Base-by-base conservation (phyloP, 768 basidiomycete genomes). In the Mrakia blollopis region DNA sequence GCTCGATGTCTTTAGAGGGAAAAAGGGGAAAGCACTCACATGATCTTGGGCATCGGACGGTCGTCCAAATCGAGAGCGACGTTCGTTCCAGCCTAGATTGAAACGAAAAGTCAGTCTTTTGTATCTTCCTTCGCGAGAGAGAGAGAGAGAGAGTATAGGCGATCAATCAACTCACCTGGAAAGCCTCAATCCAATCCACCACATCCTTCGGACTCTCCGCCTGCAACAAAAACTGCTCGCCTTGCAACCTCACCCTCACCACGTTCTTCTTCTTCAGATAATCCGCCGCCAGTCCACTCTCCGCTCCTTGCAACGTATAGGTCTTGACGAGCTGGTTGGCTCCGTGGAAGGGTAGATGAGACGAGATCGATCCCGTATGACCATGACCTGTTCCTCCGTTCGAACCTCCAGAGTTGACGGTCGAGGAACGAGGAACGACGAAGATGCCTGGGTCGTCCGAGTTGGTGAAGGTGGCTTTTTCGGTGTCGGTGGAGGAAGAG, bases 161-260 rank as follows among this genome's bases (percentile, higher is more conserved):
- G n/a, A n/a, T n/a, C n/a, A n/a, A 5, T 41, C 13, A 18, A 50
- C 70, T n/a, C 50, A 71, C 70, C 70, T 77, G 76, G 78, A 98
- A 87, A 16, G 89, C 91, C 91, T 99, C 96, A 78, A 99, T 95
- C 94, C 96, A 95, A 73, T 91, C 89, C 74, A 98, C 92, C 1
- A 98, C 95, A 37, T 89, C 89, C 62, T 89, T 87, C 54, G 94
- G 90, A 81, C 92, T 90, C 70, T 87, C 88, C 3, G 92, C 92
- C 84, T 99, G 96, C 80, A 99, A 81, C 80, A 99, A 85, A 84
- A 99, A 99, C 85, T 99, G 97, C 85, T 98, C 93, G 18, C 96
- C 97, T 83, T 97, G 94, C 79, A 94, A 85, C 76, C 96, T 85
- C 39, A 98, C 89, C 30, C 97, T 87, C 47, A 98, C 94, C 63